Base-by-base conservation (phyloP, 331 rosid species). In the Phaseolus coccineus region DNA sequence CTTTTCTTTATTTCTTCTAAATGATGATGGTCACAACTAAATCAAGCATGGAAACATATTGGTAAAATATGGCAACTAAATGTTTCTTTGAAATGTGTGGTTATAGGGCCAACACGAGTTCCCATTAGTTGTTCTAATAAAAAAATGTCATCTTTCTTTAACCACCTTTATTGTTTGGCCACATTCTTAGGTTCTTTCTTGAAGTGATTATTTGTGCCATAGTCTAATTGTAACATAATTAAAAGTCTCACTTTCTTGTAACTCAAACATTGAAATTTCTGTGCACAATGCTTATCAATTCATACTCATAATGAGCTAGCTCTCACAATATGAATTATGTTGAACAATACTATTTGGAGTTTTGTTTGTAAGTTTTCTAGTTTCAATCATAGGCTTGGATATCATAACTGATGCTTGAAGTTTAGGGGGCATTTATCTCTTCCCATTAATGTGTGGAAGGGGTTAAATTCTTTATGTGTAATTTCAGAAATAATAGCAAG, bases 401-500 rank as follows among this genome's bases (percentile, higher is more conserved):
- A 55, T 33, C 31, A 69, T 39, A 77, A 70, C 69, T 27, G 4
- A 55, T 64, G 82, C 63, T 53, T 63, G 46, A 56, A 76, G 59
- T 48, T 65, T 35, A 25, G 76, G 83, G 66, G 51, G 66, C 74
- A 47, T 7, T 61, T 61, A 44, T 77, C 81, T 40, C 44, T 15
- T 59, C 16, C 30, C 44, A 50, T 57, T 58, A 81, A 83, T 27
- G 67, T 53, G 15, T 50, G 57, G 33, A 78, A 51, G 40, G 65
- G 30, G 74, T 69, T 35, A n/a, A 84, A 80, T 48, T 52, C 3
- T 69, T 70, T 61, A 12, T 35, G 27, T 81, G 64, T 66, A 57
- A 37, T 65, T 71, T 77, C 16, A 82, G 51, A 69, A 70, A 81
- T 74, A 78, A 81, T 69, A 52, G 81, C 80, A 22, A 28, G 66